Base-by-base conservation (phyloP, 495 filamentous ascomycete genomes). In the Tuber borchii region DNA sequence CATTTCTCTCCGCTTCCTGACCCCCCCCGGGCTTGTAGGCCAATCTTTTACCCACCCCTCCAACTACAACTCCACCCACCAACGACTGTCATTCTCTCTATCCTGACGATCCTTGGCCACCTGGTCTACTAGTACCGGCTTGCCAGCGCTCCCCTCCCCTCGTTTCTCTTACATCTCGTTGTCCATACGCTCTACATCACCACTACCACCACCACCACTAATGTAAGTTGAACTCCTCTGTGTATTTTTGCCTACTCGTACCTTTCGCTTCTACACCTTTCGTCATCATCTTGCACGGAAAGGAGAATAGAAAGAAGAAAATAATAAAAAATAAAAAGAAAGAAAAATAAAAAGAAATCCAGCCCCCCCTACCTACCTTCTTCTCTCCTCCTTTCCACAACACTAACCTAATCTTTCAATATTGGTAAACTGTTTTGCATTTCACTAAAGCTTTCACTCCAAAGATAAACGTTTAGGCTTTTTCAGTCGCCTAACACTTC, bases 1-100 rank as follows among this genome's bases (percentile, higher is more conserved):
- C 46, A 26, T 37, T 83, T 78, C 81, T 76, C 78, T 77, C 72
- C 74, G 74, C 70, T 71, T 73, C 71, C 75, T 45, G 74, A 44
- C 69, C 74, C 73, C 61, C 45, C 51, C 34, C n/a, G 56, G 26
- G 56, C 56, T 7, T 34, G 26, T 31, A 65, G 56, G 56, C 56
- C 56, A 65, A 65, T 65, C 56, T 7, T 65, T 65, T 65, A 65
- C 26, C 56, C 56, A 65, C 56, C 43, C 48, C 51, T 69, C 72
- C 34, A 61, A 72, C 75, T 56, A 56, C 77, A 74, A 65, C 43
- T 42, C 46, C 61, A 69, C 70, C 74, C 70, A 69, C 74, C 69
- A 75, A 71, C 71, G 80, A 76, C 78, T 79, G 72, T 74, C 76
- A 48, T 39, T 68, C 40, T 70, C 72, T 69, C 73, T 19, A 61